Evolutionary conservation across 768 basidiomycete species (phyloP).

Genomic region (Serendipita indica): DNA sequence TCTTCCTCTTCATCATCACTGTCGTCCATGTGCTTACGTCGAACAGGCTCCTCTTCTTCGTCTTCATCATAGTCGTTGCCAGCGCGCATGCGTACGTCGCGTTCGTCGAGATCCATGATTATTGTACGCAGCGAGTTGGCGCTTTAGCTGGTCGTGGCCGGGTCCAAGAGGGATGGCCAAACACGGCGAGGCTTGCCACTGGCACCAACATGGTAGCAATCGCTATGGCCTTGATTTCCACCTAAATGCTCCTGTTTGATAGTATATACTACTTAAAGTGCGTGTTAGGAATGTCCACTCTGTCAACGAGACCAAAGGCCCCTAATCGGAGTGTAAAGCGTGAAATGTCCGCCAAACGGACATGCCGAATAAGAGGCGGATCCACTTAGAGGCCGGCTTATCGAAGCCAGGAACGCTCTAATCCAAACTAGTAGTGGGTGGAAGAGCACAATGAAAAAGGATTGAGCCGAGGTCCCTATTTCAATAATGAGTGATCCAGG

Average conservation of each 20-base stretch:
- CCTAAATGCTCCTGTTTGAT: not conserved
- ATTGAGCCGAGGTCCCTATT: no score
- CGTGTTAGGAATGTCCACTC: no score
- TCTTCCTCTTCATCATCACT: conserved; percentile 46
- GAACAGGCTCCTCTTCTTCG: conserved; percentile 17
- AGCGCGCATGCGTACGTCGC: conserved; percentile 1
- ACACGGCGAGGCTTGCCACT: not conserved
- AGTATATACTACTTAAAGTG: not conserved
- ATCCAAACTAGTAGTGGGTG: no score
- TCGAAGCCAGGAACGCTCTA: no score
- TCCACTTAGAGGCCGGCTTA: no score
- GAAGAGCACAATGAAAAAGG: no score
- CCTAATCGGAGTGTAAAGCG: no score
- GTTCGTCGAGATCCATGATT: not conserved
- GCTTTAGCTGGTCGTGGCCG: not conserved
- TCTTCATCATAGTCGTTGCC: conserved; percentile 13
- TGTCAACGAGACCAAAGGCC: no score
- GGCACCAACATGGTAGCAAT: not conserved
- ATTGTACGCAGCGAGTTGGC: not conserved
- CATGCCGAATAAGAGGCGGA: no score
- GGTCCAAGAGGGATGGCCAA: conserved; percentile 8
- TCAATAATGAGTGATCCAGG: no score
- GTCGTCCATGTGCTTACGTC: conserved; percentile 36
- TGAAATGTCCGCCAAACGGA: no score
- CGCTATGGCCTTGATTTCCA: not conserved